Base-by-base conservation (phyloP, 768 basidiomycete genomes). In the Gyrodon lividus region DNA sequence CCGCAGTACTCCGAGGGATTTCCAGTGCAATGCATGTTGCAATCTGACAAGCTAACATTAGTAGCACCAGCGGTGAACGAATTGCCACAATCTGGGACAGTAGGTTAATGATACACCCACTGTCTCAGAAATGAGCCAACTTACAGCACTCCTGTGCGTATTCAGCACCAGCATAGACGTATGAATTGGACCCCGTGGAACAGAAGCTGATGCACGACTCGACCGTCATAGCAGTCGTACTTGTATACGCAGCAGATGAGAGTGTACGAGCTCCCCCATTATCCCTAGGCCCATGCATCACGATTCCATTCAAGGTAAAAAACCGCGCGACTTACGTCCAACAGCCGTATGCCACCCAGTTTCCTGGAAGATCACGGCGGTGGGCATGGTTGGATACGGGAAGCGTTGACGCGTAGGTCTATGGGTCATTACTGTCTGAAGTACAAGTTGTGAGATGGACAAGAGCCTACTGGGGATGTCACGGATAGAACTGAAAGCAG, bases 151-250 rank as follows among this genome's bases (percentile, higher is more conserved):
- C 79, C 52, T 77, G 72, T 19, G 74, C 78, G 55, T 76, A 89
- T 67, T 90, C 88, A 16, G 82, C 75, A 13, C 89, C 89, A 16
- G 88, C 86, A 57, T 79, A 88, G 51, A 84, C 67, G 62, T 74
- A 87, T 5, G 67, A 30, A 37, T 69, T 67, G 17, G 49, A 20
- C 1, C 62, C 67, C 14, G 67, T 65, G 8, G 65, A 67, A 40
- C 79, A 81, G 56, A 71, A 79, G 47, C 28, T 62, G 54, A 79
- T 66, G 58, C 79, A 81, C 14, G 64, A 62, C 58, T 78, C 83
- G 24, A 82, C 74, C 4, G 88, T 89, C 84, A 90, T 89, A 20
- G 68, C 69, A 5, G 66, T 71, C 14, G 76, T 66, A 58, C 75
- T 74, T 13, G 74, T 67, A 53, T 70, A 81, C 3, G 72, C 66